A percentile compares a stretch with the other conserved stretches of the same genome.
Conservation (phyloP, 1,284 basidiomycete species). For the Pascua guehoae region DNA sequence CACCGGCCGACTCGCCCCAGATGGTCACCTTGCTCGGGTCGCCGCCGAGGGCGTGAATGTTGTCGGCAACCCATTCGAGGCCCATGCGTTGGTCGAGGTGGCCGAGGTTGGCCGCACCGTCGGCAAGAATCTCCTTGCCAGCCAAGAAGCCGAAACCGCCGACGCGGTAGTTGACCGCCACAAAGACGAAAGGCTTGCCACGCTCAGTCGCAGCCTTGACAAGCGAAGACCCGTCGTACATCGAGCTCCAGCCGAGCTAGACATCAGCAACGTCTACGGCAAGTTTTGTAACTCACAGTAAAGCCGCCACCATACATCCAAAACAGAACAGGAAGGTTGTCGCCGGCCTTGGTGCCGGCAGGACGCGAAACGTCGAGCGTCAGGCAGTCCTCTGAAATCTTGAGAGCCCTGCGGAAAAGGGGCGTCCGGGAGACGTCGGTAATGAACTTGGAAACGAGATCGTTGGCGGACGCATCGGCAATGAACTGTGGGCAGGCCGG, state of each 20-base stretch:
- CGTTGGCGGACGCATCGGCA: conserved; percentile 3
- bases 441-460: conserved; percentile 2
- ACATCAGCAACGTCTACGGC: background rate
- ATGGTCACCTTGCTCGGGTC: conserved; percentile 43
- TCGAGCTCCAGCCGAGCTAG: conserved; percentile 16
- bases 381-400: conserved; percentile 26
- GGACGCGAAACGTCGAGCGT: conserved; percentile 25
- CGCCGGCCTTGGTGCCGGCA: conserved; percentile 15
- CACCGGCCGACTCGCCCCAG: conserved; percentile 62
- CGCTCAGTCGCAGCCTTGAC: conserved; percentile 5
- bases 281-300: conserved; percentile 5
- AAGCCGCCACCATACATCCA: conserved; percentile 38
- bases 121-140: conserved; percentile 55
- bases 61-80: conserved; percentile 39
- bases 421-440: background rate
- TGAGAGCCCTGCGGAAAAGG: conserved; percentile 5
- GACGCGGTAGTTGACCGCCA: conserved; percentile 58
- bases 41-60: conserved; percentile 43
- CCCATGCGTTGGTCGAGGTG: conserved; percentile 46
- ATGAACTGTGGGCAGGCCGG: conserved; percentile 14
- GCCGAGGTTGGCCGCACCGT: conserved; percentile 55
- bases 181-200: conserved; percentile 54
- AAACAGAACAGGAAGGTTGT: conserved; percentile 32
- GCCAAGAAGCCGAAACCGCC: conserved; percentile 47
- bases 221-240: conserved; percentile 15